Percentiles rank a stretch among this genome's conserved stretches.
These are phyloP conservation scores for Brasilioporus rufonigricans DNA, from an alignment of 768 basidiomycete genomes.

Conservation along the genomic window DNA sequence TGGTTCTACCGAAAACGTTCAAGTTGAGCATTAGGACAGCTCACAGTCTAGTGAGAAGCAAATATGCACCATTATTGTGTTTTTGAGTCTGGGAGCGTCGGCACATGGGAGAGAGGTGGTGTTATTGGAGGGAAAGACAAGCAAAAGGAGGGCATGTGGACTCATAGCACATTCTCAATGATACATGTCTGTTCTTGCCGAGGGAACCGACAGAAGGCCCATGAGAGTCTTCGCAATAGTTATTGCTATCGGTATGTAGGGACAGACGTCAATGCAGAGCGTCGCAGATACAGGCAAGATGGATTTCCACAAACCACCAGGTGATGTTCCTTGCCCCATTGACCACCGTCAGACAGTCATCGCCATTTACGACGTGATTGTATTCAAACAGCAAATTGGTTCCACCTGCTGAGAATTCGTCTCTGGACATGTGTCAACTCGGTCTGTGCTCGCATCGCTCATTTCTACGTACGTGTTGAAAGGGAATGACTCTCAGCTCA, in stretches of 20 bases:
- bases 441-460: background rate
- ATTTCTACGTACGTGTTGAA: background rate
- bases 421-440: background rate
- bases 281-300: background rate
- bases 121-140: background rate
- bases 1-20: background rate
- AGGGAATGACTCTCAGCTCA: background rate
- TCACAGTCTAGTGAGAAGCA: background rate
- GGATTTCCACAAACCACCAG: slow-evolving; percentile 41
- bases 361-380: slow-evolving; percentile 56
- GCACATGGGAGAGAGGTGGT: no score
- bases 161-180: background rate
- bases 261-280: background rate
- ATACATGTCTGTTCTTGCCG: background rate
- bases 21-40: background rate
- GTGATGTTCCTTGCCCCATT: slow-evolving; percentile 55
- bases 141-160: no score
- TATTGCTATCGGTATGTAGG: background rate
- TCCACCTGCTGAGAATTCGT: background rate
- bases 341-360: slow-evolving; percentile 60
- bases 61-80: background rate
- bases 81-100: background rate
- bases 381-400: background rate
- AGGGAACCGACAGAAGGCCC: background rate
- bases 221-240: background rate